phyloP scores from a whole-genome alignment of 1,139 yeast genomes.

The Debaryomyces udenii region DNA sequence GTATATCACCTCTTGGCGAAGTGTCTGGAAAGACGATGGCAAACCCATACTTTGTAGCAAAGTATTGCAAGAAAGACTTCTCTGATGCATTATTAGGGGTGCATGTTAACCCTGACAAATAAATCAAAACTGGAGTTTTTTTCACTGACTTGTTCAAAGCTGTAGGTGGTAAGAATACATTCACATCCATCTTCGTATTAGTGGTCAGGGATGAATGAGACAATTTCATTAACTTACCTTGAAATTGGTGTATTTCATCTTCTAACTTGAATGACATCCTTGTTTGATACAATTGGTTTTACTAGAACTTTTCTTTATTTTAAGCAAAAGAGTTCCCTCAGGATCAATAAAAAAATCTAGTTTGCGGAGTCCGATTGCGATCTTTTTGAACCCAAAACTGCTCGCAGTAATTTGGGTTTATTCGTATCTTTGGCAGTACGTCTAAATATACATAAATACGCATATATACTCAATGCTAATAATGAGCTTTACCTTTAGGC shows the following conservation, averaged over 20 bases:
- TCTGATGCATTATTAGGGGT: conserved; percentile 95
- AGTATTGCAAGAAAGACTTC: conserved; percentile 84
- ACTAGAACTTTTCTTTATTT: background rate
- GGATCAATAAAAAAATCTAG: too few species aligned
- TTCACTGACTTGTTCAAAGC: conserved; percentile 29
- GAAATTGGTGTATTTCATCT: conserved; percentile 66
- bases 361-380: conserved; percentile 3
- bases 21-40: conserved; percentile 95
- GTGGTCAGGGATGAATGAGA: conserved; percentile 70
- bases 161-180: conserved; percentile 74
- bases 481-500: conserved; percentile 32
- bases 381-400: too few species aligned
- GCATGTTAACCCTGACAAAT: conserved; percentile 89
- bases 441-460: background rate
- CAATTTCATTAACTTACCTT: conserved; percentile 76
- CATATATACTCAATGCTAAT: background rate
- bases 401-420: background rate
- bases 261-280: conserved; percentile 57
- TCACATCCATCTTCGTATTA: conserved; percentile 78
- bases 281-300: conserved; percentile 1
- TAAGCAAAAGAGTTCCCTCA: too few species aligned
- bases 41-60: conserved; percentile 80
- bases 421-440: conserved; percentile 1
- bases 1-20: conserved; percentile 92
- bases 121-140: conserved; percentile 71